Percentiles rank a stretch among this genome's conserved stretches.
Evolutionary conservation across 1,139 yeast species (phyloP).

Genomic region (Pichia kudriavzevii): DNA sequence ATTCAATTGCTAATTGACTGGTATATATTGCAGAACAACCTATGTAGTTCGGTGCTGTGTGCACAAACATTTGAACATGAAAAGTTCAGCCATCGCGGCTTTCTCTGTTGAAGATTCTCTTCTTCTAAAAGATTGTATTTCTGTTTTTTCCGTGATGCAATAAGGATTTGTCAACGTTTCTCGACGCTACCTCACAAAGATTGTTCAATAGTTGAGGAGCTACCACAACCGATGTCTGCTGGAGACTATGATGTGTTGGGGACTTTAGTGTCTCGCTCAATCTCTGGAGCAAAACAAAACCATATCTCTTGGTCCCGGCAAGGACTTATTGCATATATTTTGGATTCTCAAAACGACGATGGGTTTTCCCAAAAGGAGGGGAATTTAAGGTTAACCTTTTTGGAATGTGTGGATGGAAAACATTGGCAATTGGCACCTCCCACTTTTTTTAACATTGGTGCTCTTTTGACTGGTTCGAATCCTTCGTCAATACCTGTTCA

Average conservation of each 20-base stretch:
- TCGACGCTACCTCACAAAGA: slow-evolving; percentile 2
- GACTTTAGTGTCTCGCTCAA: slow-evolving; percentile 6
- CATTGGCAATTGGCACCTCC: slow-evolving; percentile 60
- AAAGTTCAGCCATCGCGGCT: too few species aligned
- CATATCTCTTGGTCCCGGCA: slow-evolving; percentile 65
- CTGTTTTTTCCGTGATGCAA: too few species aligned
- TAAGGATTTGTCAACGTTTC: neutral
- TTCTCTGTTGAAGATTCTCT: too few species aligned
- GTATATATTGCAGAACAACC: too few species aligned
- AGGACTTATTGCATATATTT: slow-evolving; percentile 63
- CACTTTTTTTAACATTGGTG: slow-evolving; percentile 21
- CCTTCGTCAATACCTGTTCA: neutral
- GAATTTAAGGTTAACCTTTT: slow-evolving; percentile 45
- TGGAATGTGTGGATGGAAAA: slow-evolving; percentile 57
- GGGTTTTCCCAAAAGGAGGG: slow-evolving; percentile 3
- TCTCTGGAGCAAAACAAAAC: slow-evolving; percentile 15
- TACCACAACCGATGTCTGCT: slow-evolving; percentile 2
- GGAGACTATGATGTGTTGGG: slow-evolving; percentile 3
- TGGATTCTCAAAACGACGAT: slow-evolving; percentile 16
- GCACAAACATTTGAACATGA: too few species aligned
- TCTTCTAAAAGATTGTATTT: too few species aligned
- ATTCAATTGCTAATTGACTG: too few species aligned
- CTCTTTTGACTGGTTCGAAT: slow-evolving; percentile 4
- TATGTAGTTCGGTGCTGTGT: too few species aligned
- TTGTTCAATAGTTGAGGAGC: too few species aligned